Evolutionary conservation across 2,329 filamentous ascomycete genomes (phyloP), one percentile per base, ranked within the genome.

Genomic region (Penicillium glabrum): DNA sequence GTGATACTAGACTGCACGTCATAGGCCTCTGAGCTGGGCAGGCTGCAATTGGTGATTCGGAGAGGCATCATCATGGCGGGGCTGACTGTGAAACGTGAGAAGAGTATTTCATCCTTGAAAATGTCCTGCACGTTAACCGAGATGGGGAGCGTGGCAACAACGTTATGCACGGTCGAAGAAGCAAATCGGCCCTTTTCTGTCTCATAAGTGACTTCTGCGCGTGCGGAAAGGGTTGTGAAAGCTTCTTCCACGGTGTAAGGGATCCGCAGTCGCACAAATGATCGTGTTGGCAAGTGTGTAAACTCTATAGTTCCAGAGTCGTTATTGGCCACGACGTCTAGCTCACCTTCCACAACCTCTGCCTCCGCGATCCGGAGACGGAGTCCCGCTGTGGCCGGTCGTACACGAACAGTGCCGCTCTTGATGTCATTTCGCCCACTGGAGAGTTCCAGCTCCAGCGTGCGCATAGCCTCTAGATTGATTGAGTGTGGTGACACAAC

Each of bases 81-180:
- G 13, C 91, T 92, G 51, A 99, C 88, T 14, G 90, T 96, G 72
- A 99, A 99, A 10, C 89, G 88, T 0, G 93, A 97, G 69, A 95
- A 95, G 0, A 98, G 81, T 0, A 86, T 82, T 8, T 86, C 79
- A 61, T 91, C 86, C 70, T 96, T 96, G 79, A 98, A 98, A 27
- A 96, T 86, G 66, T 99, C 95, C 67, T 98, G 93, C 6, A 99
- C 95, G 63, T 98, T 98, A 60, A 99, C 95, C 3, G 93, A 93
- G 3, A 99, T 81, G 0, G 91, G 90, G 5, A 99, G 80, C 1
- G 89, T 83, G 1, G 95, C 88, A 3, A 87, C 83, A 21, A 96
- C 81, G 3, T 81, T 84, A 21, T 84, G 83, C 8, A 82, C 80
- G 16, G 83, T 84, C 16, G 85, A 82, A 69, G 88, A 89, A 53